Evolutionary conservation across 202 grass and related monocot genomes (phyloP).

Genomic region (Saccharum hybrid): DNA sequence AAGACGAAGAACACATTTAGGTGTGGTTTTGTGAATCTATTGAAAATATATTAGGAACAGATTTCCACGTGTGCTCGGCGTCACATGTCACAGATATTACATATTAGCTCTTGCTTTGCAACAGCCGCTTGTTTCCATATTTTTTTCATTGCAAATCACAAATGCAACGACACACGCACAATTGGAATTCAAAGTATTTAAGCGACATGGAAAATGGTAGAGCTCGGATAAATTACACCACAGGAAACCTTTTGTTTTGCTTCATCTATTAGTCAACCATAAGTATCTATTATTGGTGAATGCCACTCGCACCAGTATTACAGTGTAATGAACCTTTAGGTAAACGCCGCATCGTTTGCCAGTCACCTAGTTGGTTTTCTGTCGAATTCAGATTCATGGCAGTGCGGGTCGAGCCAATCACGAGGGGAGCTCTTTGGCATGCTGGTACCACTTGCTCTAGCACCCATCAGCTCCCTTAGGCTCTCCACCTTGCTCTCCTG

Average conservation of each 20-base stretch:
- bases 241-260: slow-evolving; percentile 23
- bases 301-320: slow-evolving; percentile 8
- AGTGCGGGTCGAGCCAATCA: slow-evolving; percentile 91
- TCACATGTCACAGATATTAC: neutral
- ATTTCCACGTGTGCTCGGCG: neutral
- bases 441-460: slow-evolving; percentile 39
- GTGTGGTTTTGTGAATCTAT: neutral
- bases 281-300: slow-evolving; percentile 9
- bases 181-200: neutral
- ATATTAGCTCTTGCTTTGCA: neutral
- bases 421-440: slow-evolving; percentile 54
- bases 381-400: slow-evolving; percentile 82
- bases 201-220: neutral
- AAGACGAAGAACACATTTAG: neutral
- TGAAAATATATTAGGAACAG: neutral
- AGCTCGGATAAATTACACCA: neutral
- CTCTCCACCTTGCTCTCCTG: slow-evolving; percentile 79
- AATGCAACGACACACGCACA: neutral
- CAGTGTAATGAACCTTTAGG: slow-evolving; percentile 22
- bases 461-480: slow-evolving; percentile 67
- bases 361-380: slow-evolving; percentile 42
- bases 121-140: neutral
- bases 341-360: neutral
- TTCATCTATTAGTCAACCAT: neutral
- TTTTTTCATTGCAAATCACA: neutral